These are phyloP conservation scores for Trichoderma endophyticum DNA, from an alignment of 2,329 filamentous ascomycete genomes.

Conservation along the genomic window DNA sequence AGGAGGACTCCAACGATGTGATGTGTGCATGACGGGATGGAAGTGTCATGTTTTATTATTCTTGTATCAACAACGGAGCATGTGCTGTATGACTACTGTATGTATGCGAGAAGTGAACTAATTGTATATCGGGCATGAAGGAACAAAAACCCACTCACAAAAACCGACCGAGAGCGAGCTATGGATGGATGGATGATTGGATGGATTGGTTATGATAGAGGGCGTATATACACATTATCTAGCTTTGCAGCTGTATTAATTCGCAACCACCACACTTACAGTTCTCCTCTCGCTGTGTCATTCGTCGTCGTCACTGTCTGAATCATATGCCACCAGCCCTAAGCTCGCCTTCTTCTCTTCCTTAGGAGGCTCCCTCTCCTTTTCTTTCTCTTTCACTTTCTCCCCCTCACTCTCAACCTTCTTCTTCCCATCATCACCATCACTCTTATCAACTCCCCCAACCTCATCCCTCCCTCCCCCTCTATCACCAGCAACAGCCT, in stretches of 20 bases:
- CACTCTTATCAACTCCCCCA: not conserved
- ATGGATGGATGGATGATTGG: not conserved
- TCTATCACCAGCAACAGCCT: constrained; percentile 22
- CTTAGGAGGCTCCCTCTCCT: constrained; percentile 14
- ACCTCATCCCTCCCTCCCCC: constrained; percentile 9
- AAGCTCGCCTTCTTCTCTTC: constrained; percentile 27
- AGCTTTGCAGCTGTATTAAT: constrained; percentile 16
- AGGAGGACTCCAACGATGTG: not conserved
- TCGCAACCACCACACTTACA: not conserved
- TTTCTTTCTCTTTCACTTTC: constrained; percentile 22
- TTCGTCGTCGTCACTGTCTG: constrained; percentile 49
- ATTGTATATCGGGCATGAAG: not conserved
- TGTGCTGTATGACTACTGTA: not conserved
- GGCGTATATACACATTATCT: constrained; percentile 16
- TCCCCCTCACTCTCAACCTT: not conserved
- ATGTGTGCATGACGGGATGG: not conserved
- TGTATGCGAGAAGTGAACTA: not conserved
- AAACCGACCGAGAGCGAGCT: not conserved
- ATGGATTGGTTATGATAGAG: constrained; percentile 6
- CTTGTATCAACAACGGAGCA: not conserved
- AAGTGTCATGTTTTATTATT: not conserved
- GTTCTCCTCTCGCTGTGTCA: not conserved
- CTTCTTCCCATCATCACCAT: not conserved
- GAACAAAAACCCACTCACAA: not conserved
- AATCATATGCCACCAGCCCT: constrained; percentile 55